Percentiles rank a stretch among this genome's conserved stretches.
phyloP scores from a whole-genome alignment of 371 early-diverging fungal species.

The Lichtheimia corymbifera region DNA sequence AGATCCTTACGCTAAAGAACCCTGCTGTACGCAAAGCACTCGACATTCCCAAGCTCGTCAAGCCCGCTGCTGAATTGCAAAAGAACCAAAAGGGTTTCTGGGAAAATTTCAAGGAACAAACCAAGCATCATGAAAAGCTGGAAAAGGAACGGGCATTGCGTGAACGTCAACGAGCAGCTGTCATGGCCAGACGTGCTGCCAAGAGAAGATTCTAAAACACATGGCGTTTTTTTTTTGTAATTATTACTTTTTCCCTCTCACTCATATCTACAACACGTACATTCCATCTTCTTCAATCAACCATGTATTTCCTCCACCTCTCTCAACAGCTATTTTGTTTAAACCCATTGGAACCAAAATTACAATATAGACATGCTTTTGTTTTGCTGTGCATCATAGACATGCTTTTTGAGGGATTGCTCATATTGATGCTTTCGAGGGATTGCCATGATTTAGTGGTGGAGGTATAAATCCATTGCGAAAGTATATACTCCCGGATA shows the following conservation, averaged over 20 bases:
- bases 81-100: conserved; percentile 47
- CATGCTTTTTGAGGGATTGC: no score
- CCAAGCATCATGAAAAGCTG: conserved; percentile 32
- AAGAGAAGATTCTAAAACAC: conserved; percentile 47
- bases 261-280: background rate
- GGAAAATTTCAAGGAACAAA: conserved; percentile 51
- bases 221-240: background rate
- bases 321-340: background rate
- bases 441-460: no score
- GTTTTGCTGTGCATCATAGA: no score
- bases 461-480: no score
- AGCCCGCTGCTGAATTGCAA: conserved; percentile 49
- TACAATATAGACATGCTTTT: no score
- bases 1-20: conserved; percentile 65
- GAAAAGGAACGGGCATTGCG: conserved; percentile 50
- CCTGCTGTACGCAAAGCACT: conserved; percentile 59
- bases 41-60: conserved; percentile 56
- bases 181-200: conserved; percentile 47
- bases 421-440: no score
- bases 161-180: conserved; percentile 54
- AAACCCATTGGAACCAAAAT: background rate
- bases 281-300: background rate
- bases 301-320: background rate
- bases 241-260: background rate
- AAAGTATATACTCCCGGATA: no score